phyloP scores from a whole-genome alignment of 2,329 filamentous ascomycete species.

The Pseudocercospora fijiensis region DNA sequence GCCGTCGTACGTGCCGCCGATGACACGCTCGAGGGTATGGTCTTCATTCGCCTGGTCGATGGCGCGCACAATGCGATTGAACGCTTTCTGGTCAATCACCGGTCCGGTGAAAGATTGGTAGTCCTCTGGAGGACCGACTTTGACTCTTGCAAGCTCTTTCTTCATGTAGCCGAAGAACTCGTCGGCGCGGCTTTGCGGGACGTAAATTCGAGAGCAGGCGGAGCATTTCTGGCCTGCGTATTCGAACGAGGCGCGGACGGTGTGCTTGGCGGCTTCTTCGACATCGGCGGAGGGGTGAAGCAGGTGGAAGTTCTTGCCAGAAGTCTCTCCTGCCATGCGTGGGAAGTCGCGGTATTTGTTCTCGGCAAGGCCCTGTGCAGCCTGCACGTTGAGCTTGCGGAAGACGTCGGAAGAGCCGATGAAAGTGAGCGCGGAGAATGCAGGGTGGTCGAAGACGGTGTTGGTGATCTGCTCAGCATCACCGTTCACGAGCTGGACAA shows the following conservation, averaged over 20 bases:
- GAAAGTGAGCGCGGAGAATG: conserved; percentile 86
- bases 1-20: conserved; percentile 72
- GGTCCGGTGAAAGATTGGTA: conserved; percentile 79
- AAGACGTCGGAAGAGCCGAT: conserved; percentile 90
- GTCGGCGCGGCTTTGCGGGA: conserved; percentile 70
- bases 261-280: conserved; percentile 74
- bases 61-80: conserved; percentile 71
- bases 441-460: conserved; percentile 68
- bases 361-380: conserved; percentile 74
- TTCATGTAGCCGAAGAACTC: conserved; percentile 66
- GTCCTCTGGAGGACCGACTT: conserved; percentile 66
- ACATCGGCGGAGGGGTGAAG: conserved; percentile 74
- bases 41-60: conserved; percentile 77
- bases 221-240: conserved; percentile 90
- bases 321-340: conserved; percentile 82
- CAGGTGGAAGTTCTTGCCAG: conserved; percentile 89
- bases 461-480: conserved; percentile 79
- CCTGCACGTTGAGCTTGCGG: conserved; percentile 80
- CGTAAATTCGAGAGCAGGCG: conserved; percentile 75
- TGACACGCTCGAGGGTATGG: conserved; percentile 66
- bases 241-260: conserved; percentile 81
- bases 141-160: conserved; percentile 64
- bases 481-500: conserved; percentile 89
- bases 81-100: conserved; percentile 76
- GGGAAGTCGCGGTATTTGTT: conserved; percentile 81